phyloP scores from a whole-genome alignment of 2,329 filamentous ascomycete species.

The Cladosporium cucumerinum region DNA sequence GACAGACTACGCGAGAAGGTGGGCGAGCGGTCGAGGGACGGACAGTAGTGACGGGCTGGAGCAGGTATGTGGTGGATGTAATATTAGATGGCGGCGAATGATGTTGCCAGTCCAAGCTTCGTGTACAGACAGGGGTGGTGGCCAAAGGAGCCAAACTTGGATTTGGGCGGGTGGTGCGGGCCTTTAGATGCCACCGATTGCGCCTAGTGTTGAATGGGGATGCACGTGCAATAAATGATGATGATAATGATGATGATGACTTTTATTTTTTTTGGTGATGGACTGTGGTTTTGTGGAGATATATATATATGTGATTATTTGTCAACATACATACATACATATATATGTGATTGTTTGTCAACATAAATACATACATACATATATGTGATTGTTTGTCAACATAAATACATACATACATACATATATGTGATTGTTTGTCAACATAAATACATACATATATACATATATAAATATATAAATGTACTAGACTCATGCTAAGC shows the following conservation, averaged over 20 bases:
- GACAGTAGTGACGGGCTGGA: not conserved
- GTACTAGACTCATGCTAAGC: not conserved
- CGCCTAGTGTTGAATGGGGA: not conserved
- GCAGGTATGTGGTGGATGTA: not conserved
- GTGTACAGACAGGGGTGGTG: not conserved
- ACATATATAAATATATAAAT: no score
- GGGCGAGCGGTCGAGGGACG: not conserved
- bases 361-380: no score
- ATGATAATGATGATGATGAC: not conserved
- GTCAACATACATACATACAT: not conserved
- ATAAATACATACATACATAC: no score
- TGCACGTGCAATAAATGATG: not conserved
- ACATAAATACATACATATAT: no score
- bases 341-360: no score
- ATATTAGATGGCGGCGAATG: not conserved
- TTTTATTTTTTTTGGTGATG: not conserved
- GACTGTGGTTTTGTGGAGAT: not conserved
- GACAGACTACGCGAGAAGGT: not conserved
- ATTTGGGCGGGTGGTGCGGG: not conserved
- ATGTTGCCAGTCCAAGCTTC: slow-evolving; percentile 4
- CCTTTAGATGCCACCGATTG: not conserved
- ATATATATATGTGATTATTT: not conserved
- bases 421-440: not conserved
- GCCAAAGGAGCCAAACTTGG: not conserved
- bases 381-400: no score